Evolutionary conservation across 371 early-diverging fungal genomes (phyloP).

Genomic region (Mortierella sp.): DNA sequence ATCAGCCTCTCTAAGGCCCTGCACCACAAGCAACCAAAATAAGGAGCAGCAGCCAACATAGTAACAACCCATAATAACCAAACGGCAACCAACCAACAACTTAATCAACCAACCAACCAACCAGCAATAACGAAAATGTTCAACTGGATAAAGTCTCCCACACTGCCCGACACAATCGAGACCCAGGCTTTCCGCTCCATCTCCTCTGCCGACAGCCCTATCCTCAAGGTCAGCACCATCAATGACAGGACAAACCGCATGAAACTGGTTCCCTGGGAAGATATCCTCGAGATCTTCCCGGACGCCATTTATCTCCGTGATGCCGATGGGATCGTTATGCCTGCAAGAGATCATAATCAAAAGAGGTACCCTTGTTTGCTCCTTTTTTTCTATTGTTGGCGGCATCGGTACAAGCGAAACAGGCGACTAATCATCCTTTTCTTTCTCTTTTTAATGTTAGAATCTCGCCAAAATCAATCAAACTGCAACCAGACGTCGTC

Average conservation of each 20-base stretch:
- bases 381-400: background rate
- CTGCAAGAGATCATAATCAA: constrained; percentile 13
- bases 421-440: background rate
- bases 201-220: constrained; percentile 21
- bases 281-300: constrained; percentile 32
- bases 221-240: constrained; percentile 17
- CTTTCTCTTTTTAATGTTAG: background rate
- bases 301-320: constrained; percentile 34
- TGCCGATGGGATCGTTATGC: constrained; percentile 35
- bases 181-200: constrained; percentile 33
- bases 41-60: too few species aligned
- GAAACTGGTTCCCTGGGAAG: constrained; percentile 41
- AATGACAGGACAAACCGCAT: constrained; percentile 25
- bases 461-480: constrained; percentile 29
- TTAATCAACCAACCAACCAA: too few species aligned
- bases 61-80: too few species aligned
- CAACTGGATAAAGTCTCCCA: constrained; percentile 35
- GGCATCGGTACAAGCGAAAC: background rate
- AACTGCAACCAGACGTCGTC: constrained; percentile 32
- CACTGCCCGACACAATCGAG: constrained; percentile 33
- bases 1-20: background rate
- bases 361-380: constrained; percentile 3
- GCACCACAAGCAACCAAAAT: background rate
- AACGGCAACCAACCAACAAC: background rate
- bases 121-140: constrained; percentile 19